Conservation (phyloP, 169 alveolate species). For the Plasmodium malariae region DNA sequence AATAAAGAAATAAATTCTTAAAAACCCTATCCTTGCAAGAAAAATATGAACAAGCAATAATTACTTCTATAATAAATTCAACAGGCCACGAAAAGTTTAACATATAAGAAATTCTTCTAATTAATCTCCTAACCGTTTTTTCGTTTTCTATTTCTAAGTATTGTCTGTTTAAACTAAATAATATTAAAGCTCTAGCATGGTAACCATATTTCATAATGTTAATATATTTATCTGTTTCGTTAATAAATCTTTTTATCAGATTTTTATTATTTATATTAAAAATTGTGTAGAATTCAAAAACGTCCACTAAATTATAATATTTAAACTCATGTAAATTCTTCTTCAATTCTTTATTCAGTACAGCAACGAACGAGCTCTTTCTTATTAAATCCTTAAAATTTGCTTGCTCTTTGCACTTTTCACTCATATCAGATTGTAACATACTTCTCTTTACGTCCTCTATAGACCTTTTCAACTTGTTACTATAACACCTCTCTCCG, state of each 20-base stretch:
- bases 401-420: background rate
- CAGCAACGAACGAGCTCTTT: slow-evolving; percentile 9
- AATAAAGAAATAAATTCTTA: slow-evolving; percentile 33
- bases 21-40: slow-evolving; percentile 9
- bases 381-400: background rate
- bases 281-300: slow-evolving; percentile 49
- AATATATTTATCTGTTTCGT: slow-evolving; percentile 46
- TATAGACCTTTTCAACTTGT: no score
- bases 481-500: no score
- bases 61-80: slow-evolving; percentile 46
- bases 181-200: slow-evolving; percentile 57
- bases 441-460: no score
- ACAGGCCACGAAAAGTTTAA: slow-evolving; percentile 71
- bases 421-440: no score
- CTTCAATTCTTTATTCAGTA: slow-evolving; percentile 21
- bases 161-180: slow-evolving; percentile 40
- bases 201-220: slow-evolving; percentile 67
- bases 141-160: slow-evolving; percentile 37
- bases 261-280: slow-evolving; percentile 24
- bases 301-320: slow-evolving; percentile 56
- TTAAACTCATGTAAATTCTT: slow-evolving; percentile 54
- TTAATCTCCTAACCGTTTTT: slow-evolving; percentile 32
- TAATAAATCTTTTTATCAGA: slow-evolving; percentile 40
- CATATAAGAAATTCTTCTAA: slow-evolving; percentile 57
- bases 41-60: slow-evolving; percentile 42